phyloP scores from a whole-genome alignment of 2,329 filamentous ascomycete species.

The Monosporascus sp. region DNA sequence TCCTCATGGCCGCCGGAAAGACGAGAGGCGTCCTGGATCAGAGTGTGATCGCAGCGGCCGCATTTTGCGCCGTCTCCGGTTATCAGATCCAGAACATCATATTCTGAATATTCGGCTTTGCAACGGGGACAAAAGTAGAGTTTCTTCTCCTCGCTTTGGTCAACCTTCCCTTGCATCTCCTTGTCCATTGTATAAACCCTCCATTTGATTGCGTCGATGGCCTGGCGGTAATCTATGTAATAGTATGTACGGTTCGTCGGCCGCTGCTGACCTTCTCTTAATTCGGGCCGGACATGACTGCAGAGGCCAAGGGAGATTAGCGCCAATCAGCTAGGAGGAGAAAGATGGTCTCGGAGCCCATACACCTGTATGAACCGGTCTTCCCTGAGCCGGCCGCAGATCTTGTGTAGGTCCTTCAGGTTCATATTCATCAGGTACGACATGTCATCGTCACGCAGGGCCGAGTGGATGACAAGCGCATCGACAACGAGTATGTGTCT shows the following conservation, averaged over 20 bases:
- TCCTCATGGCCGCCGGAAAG: slow-evolving; percentile 67
- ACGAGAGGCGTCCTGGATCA: slow-evolving; percentile 62
- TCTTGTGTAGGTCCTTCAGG: slow-evolving; percentile 84
- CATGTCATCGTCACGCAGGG: slow-evolving; percentile 80
- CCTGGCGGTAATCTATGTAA: slow-evolving; percentile 91
- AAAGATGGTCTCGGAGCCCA: slow-evolving; percentile 22
- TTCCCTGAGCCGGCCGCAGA: slow-evolving; percentile 78
- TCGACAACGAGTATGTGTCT: slow-evolving; percentile 74
- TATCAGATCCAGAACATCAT: slow-evolving; percentile 79
- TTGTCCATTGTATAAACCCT: slow-evolving; percentile 84
- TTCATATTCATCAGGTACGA: slow-evolving; percentile 84
- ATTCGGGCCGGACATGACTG: slow-evolving; percentile 69
- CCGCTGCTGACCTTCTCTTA: slow-evolving; percentile 74
- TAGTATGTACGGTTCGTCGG: slow-evolving; percentile 89
- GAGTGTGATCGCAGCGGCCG: slow-evolving; percentile 64
- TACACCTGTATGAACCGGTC: slow-evolving; percentile 82
- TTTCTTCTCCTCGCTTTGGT: slow-evolving; percentile 79
- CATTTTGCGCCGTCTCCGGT: slow-evolving; percentile 73
- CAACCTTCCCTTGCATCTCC: slow-evolving; percentile 77
- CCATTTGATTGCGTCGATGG: slow-evolving; percentile 96
- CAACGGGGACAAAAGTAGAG: slow-evolving; percentile 84
- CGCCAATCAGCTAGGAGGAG: background rate
- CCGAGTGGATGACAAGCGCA: slow-evolving; percentile 69
- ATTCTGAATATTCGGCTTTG: slow-evolving; percentile 77
- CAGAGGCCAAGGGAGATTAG: slow-evolving; percentile 5